Conservation (phyloP, 2,329 filamentous ascomycete species). For the Pseudocercospora pini-densiflorae region DNA sequence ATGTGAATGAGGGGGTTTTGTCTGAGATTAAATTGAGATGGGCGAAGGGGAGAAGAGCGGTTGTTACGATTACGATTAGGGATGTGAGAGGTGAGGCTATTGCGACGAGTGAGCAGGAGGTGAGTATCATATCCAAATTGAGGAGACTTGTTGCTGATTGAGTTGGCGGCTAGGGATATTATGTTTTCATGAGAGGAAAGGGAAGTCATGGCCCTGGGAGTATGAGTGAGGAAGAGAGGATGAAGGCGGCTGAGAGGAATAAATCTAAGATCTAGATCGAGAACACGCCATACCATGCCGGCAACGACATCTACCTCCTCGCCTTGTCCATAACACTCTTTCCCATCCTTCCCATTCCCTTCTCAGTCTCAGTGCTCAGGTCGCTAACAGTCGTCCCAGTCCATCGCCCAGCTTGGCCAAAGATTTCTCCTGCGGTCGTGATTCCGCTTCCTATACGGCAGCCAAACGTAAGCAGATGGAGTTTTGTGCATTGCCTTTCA, state of each 20-base stretch:
- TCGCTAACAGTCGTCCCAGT: too few species aligned
- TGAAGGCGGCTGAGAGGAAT: not conserved
- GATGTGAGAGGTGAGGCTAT: conserved; percentile 7
- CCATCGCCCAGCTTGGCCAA: too few species aligned
- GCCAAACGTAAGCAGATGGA: too few species aligned
- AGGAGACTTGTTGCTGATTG: not conserved
- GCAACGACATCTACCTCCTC: too few species aligned
- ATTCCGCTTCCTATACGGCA: too few species aligned
- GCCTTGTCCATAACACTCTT: too few species aligned
- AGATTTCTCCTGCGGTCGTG: too few species aligned
- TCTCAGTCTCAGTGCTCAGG: too few species aligned
- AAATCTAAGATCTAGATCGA: not conserved
- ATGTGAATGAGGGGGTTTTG: conserved; percentile 1
- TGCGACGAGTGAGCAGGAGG: conserved; percentile 12
- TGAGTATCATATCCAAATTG: not conserved
- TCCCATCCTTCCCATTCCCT: too few species aligned
- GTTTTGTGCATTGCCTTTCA: too few species aligned
- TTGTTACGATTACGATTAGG: not conserved
- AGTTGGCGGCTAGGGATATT: not conserved
- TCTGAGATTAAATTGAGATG: conserved; percentile 4
- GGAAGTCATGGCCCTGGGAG: not conserved
- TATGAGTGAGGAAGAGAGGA: not conserved
- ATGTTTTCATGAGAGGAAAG: not conserved
- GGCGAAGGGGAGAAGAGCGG: conserved; percentile 1
- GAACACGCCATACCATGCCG: too few species aligned